Base-by-base conservation (phyloP, 2,329 filamentous ascomycete genomes). In the Sclerotiophoma versabilis region DNA sequence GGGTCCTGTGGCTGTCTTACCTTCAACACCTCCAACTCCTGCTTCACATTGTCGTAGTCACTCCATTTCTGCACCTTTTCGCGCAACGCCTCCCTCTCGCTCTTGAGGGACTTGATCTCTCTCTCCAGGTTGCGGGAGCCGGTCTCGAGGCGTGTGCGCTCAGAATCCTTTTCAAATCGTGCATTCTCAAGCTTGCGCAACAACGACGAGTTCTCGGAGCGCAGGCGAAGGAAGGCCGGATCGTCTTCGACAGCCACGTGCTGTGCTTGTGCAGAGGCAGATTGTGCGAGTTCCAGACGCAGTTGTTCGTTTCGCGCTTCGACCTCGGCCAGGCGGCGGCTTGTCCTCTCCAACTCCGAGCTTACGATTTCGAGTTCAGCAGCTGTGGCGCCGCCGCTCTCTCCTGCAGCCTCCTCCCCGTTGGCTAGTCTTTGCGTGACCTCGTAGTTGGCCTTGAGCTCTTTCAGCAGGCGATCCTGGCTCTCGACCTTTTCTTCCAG, bases 391-490 rank as follows among this genome's bases (percentile, higher is more conserved):
- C 88, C 82, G 23, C 81, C 81, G 15, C 70, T 59, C n/a, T 76
- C 77, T 22, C 84, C 83, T 15, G 89, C 86, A 9, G 78, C 78
- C 46, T 85, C 84, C 27, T 89, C 88, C 12, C 87, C 86, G 63
- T 87, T 88, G 45, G 88, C 93, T 44, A 99, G 81, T 44, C 95
- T 85, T 74, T 98, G 93, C 38, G 91, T 95, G 49, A 99, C 95
- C 76, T 99, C 95, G 71, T 97, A 97, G 78, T 88, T 97, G 22
- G 95, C 95, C 77, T 97, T 98, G 71, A 98, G 87, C 75, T 99
- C 96, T 70, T 90, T 96, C 64, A 99, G 77, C 32, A 99, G 78
- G 6, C 92, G 87, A 42, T 99, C 95, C 72, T 99, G 93, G 65
- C 89, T 96, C 74, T 97, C 93, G 3, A 96, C 82, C 77, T 97